phyloP scores from a whole-genome alignment of 2,329 filamentous ascomycete genomes.

The Colletotrichum destructivum region DNA sequence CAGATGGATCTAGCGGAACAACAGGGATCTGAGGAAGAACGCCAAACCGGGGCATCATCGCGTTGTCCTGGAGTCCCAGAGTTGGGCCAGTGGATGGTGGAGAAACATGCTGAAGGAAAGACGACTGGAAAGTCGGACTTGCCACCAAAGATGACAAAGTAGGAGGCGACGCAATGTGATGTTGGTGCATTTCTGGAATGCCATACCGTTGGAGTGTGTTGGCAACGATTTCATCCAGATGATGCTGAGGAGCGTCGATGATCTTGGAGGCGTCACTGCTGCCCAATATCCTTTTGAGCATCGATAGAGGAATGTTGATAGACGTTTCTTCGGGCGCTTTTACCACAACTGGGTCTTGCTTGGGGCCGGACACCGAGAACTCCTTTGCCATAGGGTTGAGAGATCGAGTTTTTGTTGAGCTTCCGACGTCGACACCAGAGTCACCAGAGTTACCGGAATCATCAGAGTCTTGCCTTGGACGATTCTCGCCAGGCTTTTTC shows the following conservation, averaged over 20 bases:
- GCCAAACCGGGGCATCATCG: not conserved
- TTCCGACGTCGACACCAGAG: constrained; percentile 25
- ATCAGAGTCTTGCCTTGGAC: constrained; percentile 17
- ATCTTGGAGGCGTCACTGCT: not conserved
- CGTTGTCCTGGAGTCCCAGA: constrained; percentile 1
- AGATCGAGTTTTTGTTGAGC: constrained; percentile 18
- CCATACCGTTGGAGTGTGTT: constrained; percentile 31
- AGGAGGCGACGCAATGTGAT: not conserved
- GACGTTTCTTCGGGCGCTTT: constrained; percentile 29
- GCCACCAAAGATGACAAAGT: constrained; percentile 1
- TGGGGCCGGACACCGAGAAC: constrained; percentile 14
- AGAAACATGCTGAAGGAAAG: not conserved
- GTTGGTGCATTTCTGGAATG: not conserved
- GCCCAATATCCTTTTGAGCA: constrained; percentile 26
- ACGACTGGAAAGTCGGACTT: not conserved
- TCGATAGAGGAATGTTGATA: constrained; percentile 33
- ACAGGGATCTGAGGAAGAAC: not conserved
- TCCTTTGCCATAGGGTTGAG: constrained; percentile 41
- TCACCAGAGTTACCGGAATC: constrained; percentile 22
- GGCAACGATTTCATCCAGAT: constrained; percentile 24
- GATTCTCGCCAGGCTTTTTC: not conserved
- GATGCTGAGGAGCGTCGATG: constrained; percentile 3
- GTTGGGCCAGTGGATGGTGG: not conserved
- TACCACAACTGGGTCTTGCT: constrained; percentile 4
- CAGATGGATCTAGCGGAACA: constrained; percentile 6